Percentiles rank a stretch among this genome's conserved stretches.
Conservation (phyloP, 1,284 basidiomycete species). For the Moesziomyces parantarcticus region DNA sequence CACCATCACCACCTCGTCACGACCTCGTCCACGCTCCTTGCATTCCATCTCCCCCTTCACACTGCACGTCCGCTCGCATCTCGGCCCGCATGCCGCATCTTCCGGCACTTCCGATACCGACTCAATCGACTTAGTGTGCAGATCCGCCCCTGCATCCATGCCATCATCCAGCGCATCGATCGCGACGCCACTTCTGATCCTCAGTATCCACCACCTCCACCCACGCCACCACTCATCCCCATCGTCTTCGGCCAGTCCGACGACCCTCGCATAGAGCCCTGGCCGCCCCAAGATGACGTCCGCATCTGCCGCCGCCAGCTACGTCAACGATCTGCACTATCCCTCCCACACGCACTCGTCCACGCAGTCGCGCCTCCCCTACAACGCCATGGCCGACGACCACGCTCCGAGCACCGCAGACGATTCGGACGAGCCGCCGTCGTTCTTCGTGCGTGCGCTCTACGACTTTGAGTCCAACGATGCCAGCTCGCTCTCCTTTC, state of each 20-base stretch:
- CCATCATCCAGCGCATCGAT: neutral
- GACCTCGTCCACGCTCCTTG: neutral
- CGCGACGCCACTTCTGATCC: neutral
- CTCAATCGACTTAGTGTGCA: neutral
- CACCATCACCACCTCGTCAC: neutral
- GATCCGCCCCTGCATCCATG: neutral
- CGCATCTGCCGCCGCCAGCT: neutral
- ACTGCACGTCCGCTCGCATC: no score
- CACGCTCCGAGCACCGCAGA: conserved; percentile 19
- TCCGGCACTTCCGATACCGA: no score
- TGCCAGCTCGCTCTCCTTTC: conserved; percentile 86
- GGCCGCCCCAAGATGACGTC: neutral
- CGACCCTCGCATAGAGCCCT: neutral
- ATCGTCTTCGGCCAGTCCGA: neutral
- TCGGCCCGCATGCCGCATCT: no score
- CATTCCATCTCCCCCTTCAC: no score
- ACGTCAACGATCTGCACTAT: neutral
- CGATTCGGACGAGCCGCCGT: conserved; percentile 44
- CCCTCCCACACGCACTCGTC: neutral
- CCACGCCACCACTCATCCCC: neutral
- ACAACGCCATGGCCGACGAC: conserved; percentile 5
- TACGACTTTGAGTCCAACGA: conserved; percentile 85
- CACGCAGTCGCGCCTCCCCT: neutral
- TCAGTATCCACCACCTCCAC: neutral
- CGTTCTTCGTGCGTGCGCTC: conserved; percentile 87